Percentiles rank a stretch among this genome's conserved stretches.
phyloP scores from a whole-genome alignment of 2,329 filamentous ascomycete species.

The Curvularia verruculosa region DNA sequence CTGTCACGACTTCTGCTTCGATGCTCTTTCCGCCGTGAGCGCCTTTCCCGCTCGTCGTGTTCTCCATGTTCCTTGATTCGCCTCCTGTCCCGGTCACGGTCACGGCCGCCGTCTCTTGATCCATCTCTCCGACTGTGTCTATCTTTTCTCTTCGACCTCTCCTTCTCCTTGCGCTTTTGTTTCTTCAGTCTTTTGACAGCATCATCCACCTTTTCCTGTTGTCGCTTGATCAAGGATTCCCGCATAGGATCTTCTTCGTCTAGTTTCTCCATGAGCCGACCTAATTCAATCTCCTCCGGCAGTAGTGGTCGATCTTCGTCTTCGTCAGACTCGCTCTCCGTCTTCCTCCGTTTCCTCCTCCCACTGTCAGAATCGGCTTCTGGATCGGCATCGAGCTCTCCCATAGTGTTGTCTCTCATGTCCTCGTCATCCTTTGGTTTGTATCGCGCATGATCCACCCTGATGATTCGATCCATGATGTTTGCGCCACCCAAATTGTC shows the following conservation, averaged over 20 bases:
- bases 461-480: conserved; percentile 77
- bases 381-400: conserved; percentile 50
- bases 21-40: conserved; percentile 19
- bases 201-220: conserved; percentile 82
- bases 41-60: conserved; percentile 13
- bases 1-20: conserved; percentile 25
- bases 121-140: conserved; percentile 34
- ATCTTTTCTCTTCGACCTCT: conserved; percentile 53
- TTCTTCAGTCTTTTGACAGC: conserved; percentile 65
- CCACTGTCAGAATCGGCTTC: conserved; percentile 52
- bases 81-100: conserved; percentile 27
- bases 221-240: conserved; percentile 83
- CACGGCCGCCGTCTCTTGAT: conserved; percentile 33
- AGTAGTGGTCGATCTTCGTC: conserved; percentile 67
- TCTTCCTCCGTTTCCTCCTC: conserved; percentile 56
- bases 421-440: conserved; percentile 80
- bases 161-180: conserved; percentile 54
- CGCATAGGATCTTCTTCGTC: conserved; percentile 99
- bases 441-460: conserved; percentile 93
- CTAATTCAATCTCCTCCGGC: conserved; percentile 81
- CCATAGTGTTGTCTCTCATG: conserved; percentile 66
- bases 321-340: conserved; percentile 50
- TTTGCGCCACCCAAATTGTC: conserved; percentile 91
- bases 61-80: conserved; percentile 30
- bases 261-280: conserved; percentile 74